These are phyloP conservation scores for Aspergillus novofumigatus DNA, from an alignment of 2,329 filamentous ascomycete species.

Conservation along the genomic window DNA sequence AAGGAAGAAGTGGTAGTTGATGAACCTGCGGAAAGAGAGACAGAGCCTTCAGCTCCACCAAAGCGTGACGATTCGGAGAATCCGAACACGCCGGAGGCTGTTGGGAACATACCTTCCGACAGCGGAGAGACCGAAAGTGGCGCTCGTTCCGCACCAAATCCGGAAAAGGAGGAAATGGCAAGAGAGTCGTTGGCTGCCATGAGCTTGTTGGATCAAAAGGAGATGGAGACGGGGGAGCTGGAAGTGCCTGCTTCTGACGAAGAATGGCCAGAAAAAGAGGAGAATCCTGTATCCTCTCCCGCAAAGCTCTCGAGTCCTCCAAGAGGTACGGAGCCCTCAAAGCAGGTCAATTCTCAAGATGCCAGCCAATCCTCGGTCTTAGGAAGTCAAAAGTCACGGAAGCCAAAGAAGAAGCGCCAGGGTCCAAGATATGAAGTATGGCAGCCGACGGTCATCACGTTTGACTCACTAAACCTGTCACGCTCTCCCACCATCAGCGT, in stretches of 20 bases:
- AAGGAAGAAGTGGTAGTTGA: conserved; percentile 4
- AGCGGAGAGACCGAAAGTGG: not conserved
- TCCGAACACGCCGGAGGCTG: conserved; percentile 24
- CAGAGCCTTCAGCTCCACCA: conserved; percentile 9
- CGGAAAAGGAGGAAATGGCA: conserved; percentile 20
- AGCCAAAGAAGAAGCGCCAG: conserved; percentile 26
- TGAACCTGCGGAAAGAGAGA: conserved; percentile 2
- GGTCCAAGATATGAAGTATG: conserved; percentile 44
- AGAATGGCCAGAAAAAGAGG: conserved; percentile 30
- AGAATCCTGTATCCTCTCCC: conserved; percentile 17
- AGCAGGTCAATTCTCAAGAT: conserved; percentile 9
- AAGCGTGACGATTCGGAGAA: conserved; percentile 23
- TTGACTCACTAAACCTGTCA: conserved; percentile 73
- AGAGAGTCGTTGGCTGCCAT: conserved; percentile 27
- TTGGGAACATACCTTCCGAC: not conserved
- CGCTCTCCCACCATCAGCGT: conserved; percentile 63
- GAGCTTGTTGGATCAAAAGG: conserved; percentile 21
- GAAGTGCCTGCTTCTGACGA: conserved; percentile 11
- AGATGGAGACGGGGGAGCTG: not conserved
- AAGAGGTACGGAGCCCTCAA: conserved; percentile 8
- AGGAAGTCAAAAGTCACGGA: conserved; percentile 12
- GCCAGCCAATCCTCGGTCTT: conserved; percentile 9
- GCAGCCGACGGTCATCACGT: conserved; percentile 71
- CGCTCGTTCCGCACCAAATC: conserved; percentile 1
- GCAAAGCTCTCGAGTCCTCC: conserved; percentile 13